Evolutionary conservation across 208 protist species (phyloP), one percentile per base, ranked within the genome.

Genomic region (Blastocrithidia nonstop): DNA sequence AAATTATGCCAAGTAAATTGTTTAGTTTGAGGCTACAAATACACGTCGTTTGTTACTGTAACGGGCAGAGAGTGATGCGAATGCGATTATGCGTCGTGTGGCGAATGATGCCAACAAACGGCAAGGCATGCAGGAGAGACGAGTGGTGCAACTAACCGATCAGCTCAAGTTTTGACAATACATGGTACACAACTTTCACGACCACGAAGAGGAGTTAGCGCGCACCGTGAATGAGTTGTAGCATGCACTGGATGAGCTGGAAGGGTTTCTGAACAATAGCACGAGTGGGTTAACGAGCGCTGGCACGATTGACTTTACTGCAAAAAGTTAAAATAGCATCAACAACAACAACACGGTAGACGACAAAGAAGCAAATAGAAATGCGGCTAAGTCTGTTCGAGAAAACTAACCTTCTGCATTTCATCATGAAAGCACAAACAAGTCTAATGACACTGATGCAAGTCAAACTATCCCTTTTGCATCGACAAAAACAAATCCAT

Each of bases 121-220:
- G 52, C 83, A 92, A 48, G 83, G 83, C 29, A 92, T 92, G 83
- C 83, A 92, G 50, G 83, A 92, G 58, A 65, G 71, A 36, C 73
- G 75, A 37, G 71, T 92, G 37, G 47, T 62, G 36, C 78, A 92
- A 56, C 65, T 92, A 11, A 62, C 61, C 29, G 83, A 92, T 59
- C 83, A 92, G 66, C 65, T 92, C 23, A 92, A 92, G 47, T 92
- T 92, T 36, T 92, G 83, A 79, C 83, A 92, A 57, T 92, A 92
- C 60, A 88, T 92, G 78, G 83, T 92, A 17, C 83, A 88, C 50
- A 88, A 92, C 66, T 92, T 92, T 45, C 83, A 92, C 58, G 83
- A 92, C 51, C 83, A 92, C 54, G 78, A 92, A 62, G 78, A 88
- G 39, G 65, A 92, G 57, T 59, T 92, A 49, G 37, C 71, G 46